These are phyloP conservation scores for Aspergillus sp. DNA, from an alignment of 2,329 filamentous ascomycete genomes.

Conservation along the genomic window DNA sequence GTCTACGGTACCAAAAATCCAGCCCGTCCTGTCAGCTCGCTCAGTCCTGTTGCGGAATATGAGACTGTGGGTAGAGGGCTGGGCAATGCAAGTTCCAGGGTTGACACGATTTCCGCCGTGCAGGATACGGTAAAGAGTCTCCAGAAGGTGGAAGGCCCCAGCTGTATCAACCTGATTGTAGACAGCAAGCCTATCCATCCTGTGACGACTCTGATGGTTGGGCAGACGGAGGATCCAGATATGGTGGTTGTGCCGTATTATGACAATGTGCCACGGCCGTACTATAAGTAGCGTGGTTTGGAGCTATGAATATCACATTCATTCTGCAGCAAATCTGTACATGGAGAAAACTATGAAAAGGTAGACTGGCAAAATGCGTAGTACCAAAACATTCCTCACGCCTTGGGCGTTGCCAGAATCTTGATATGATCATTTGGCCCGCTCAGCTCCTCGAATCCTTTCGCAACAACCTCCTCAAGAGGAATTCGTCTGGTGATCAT, in stretches of 20 bases:
- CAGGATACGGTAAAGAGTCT: constrained; percentile 32
- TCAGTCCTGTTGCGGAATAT: constrained; percentile 36
- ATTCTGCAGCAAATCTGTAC: not conserved
- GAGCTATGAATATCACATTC: not conserved
- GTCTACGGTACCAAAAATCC: constrained; percentile 37
- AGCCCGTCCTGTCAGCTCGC: constrained; percentile 29
- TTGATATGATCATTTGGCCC: constrained; percentile 15
- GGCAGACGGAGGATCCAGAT: constrained; percentile 40
- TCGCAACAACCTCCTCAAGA: constrained; percentile 11
- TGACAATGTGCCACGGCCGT: constrained; percentile 43
- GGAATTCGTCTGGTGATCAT: constrained; percentile 9
- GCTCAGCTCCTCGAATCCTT: constrained; percentile 11
- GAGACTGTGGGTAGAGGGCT: constrained; percentile 45
- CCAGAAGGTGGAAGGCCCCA: constrained; percentile 26
- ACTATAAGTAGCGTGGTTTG: constrained; percentile 11
- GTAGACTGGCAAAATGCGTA: no score
- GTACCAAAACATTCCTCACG: not conserved
- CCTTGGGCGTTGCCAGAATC: constrained; percentile 12
- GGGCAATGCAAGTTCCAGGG: constrained; percentile 28
- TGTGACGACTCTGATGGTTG: constrained; percentile 42
- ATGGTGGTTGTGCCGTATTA: constrained; percentile 51
- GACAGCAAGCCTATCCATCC: constrained; percentile 33
- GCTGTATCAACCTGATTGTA: constrained; percentile 44
- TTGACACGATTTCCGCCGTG: constrained; percentile 29
- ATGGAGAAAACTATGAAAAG: not conserved